Conservation (phyloP, 2,329 filamentous ascomycete genomes). For the Trichoderma citrinoviride region DNA sequence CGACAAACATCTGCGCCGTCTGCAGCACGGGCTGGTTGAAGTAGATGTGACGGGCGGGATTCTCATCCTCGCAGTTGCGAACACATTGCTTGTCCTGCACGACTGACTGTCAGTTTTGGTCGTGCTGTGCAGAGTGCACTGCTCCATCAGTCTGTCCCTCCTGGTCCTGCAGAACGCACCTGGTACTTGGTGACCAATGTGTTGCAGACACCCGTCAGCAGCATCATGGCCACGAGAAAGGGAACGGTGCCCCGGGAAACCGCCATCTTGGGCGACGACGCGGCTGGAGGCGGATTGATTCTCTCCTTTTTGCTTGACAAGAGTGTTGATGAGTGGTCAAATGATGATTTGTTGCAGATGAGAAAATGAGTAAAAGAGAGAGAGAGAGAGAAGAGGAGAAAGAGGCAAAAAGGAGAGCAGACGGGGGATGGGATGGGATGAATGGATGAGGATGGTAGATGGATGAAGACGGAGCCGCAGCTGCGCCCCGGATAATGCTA, state of each 20-base stretch:
- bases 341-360: not conserved
- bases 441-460: not conserved
- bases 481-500: slow-evolving; percentile 6
- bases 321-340: not conserved
- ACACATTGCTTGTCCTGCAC: slow-evolving; percentile 92
- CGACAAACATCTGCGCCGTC: slow-evolving; percentile 96
- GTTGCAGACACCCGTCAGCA: slow-evolving; percentile 93
- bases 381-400: no score
- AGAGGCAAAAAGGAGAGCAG: not conserved
- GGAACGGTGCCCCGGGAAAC: slow-evolving; percentile 70
- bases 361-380: no score
- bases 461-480: slow-evolving; percentile 2
- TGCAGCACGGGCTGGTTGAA: slow-evolving; percentile 97
- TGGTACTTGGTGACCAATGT: slow-evolving; percentile 97
- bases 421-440: not conserved
- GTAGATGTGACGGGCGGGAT: slow-evolving; percentile 62
- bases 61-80: slow-evolving; percentile 72
- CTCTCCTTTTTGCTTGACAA: no score
- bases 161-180: slow-evolving; percentile 46
- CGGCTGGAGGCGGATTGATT: not conserved
- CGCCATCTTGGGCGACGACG: slow-evolving; percentile 51
- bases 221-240: slow-evolving; percentile 91
- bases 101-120: not conserved
- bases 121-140: no score
- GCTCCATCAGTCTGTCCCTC: not conserved